A percentile compares a stretch with the other conserved stretches of the same genome.
These are phyloP conservation scores for Solanum pinnatisectum DNA, from an alignment of 257 asterid genomes.

Conservation along the genomic window DNA sequence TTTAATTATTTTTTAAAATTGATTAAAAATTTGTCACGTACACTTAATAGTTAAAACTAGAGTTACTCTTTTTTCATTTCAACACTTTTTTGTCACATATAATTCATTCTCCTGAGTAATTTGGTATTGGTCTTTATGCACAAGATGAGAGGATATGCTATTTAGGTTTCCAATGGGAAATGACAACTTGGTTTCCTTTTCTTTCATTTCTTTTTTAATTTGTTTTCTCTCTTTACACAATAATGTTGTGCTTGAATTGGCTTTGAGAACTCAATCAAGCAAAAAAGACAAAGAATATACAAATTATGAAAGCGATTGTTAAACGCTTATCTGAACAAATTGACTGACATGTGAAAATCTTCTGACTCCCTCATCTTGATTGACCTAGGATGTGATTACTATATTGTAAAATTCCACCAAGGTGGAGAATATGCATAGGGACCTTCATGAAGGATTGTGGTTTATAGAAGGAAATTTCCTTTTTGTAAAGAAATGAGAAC, in stretches of 20 bases:
- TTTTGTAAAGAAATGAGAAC: too few relatives aligned
- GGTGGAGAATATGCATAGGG: neutral
- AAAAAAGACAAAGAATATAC: neutral
- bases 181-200: neutral
- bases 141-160: neutral
- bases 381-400: too few relatives aligned
- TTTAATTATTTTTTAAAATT: too few relatives aligned
- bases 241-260: neutral
- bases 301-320: too few relatives aligned
- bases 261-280: neutral
- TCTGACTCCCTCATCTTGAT: neutral
- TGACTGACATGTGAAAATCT: neutral
- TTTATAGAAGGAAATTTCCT: neutral
- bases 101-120: neutral
- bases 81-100: too few relatives aligned
- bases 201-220: neutral
- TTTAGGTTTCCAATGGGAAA: neutral
- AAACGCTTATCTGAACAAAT: too few relatives aligned
- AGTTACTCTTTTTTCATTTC: too few relatives aligned
- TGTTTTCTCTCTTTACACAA: neutral
- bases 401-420: neutral
- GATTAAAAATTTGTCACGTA: too few relatives aligned
- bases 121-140: neutral
- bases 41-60: too few relatives aligned
- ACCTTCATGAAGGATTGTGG: neutral